A percentile compares a stretch with the other conserved stretches of the same genome.
These are phyloP conservation scores for Epichloe baconii DNA, from an alignment of 2,329 filamentous ascomycete genomes.

Conservation along the genomic window DNA sequence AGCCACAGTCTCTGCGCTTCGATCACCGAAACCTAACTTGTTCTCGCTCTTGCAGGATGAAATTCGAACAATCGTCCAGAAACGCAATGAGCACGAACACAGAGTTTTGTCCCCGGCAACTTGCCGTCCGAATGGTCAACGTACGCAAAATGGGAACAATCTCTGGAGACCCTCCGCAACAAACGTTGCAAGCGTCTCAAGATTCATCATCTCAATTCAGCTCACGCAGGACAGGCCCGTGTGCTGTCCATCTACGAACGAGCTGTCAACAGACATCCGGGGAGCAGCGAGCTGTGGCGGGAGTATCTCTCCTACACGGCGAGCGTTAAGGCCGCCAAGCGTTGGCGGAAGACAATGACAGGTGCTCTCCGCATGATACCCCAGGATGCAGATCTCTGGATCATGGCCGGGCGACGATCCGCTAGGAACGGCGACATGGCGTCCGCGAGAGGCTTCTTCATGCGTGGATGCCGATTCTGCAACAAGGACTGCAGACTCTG, in stretches of 20 bases:
- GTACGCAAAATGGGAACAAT: slow-evolving; percentile 64
- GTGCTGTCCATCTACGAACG: slow-evolving; percentile 86
- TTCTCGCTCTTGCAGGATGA: slow-evolving; percentile 52
- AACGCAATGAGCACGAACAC: slow-evolving; percentile 88
- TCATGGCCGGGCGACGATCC: slow-evolving; percentile 66
- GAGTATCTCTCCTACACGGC: slow-evolving; percentile 77
- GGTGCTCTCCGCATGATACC: slow-evolving; percentile 75
- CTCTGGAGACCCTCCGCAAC: slow-evolving; percentile 60
- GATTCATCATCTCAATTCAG: slow-evolving; percentile 51
- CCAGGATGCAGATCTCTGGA: slow-evolving; percentile 70
- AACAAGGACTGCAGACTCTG: slow-evolving; percentile 61
- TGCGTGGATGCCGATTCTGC: slow-evolving; percentile 80
- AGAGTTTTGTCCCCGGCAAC: slow-evolving; percentile 72
- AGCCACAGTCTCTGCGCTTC: not conserved
- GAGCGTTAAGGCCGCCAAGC: slow-evolving; percentile 51
- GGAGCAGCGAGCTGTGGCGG: slow-evolving; percentile 67
- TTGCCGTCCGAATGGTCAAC: slow-evolving; percentile 66
- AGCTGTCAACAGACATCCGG: slow-evolving; percentile 71
- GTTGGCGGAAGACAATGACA: slow-evolving; percentile 51
- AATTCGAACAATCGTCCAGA: slow-evolving; percentile 76
- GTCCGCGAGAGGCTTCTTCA: slow-evolving; percentile 73
- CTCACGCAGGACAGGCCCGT: slow-evolving; percentile 63
- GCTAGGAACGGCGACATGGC: slow-evolving; percentile 79
- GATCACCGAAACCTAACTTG: not conserved
- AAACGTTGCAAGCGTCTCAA: slow-evolving; percentile 75